Evolutionary conservation across 2,329 filamentous ascomycete genomes (phyloP).

Genomic region (Penicillium decumbens): DNA sequence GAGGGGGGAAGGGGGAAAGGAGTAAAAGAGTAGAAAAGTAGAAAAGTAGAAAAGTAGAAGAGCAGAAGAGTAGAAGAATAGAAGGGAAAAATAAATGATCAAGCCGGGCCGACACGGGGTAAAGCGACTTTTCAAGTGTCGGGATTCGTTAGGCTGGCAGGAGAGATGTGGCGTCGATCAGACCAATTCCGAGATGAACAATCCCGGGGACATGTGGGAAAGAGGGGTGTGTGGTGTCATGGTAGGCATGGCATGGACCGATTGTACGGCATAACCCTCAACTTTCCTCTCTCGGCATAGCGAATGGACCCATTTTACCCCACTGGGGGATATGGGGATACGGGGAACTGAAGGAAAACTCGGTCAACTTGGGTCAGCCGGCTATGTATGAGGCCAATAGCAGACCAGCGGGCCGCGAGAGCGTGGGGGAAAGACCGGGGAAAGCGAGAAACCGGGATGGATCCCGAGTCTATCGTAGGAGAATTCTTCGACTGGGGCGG

Average conservation of each 20-base stretch:
- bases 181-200: not conserved
- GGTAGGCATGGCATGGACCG: not conserved
- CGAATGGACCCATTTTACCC: not conserved
- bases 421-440: conserved; percentile 6
- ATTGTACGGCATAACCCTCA: not conserved
- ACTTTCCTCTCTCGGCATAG: not conserved
- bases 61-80: not conserved
- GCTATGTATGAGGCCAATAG: conserved; percentile 1
- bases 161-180: conserved; percentile 4
- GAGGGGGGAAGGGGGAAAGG: not conserved
- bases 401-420: not conserved
- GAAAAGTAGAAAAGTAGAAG: not conserved
- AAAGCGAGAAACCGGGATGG: not conserved
- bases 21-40: not conserved
- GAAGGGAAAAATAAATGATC: too few relatives aligned
- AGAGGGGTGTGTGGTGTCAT: too few relatives aligned
- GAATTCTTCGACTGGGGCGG: not conserved
- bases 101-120: not conserved
- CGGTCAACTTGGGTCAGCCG: conserved; percentile 3
- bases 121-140: not conserved
- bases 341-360: not conserved
- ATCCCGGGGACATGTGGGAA: not conserved
- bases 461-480: not conserved
- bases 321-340: not conserved
- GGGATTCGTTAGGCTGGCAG: not conserved